phyloP scores from a whole-genome alignment of 805 yeast genomes.

The Pichia deserticola region DNA sequence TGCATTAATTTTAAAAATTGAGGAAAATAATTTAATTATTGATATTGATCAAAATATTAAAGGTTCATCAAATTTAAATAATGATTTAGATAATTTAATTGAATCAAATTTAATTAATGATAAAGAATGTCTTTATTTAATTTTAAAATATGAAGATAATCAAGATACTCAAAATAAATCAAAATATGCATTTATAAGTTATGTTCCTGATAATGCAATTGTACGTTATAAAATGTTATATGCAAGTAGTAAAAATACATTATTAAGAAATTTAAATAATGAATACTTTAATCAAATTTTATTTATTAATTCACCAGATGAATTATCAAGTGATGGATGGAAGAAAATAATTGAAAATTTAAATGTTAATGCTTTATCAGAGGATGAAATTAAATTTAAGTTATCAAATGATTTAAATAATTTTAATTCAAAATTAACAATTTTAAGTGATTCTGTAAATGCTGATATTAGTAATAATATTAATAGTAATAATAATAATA shows the following conservation, averaged over 20 bases:
- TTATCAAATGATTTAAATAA: constrained; percentile 9
- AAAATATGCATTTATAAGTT: constrained; percentile 59
- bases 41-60: neutral
- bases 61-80: neutral
- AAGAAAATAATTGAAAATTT: constrained; percentile 31
- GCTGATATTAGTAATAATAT: neutral
- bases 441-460: too few species aligned
- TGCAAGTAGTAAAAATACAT: constrained; percentile 79
- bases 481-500: neutral
- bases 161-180: too few species aligned
- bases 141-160: constrained; percentile 26
- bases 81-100: constrained; percentile 3
- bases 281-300: constrained; percentile 50
- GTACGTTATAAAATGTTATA: constrained; percentile 87
- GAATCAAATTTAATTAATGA: constrained; percentile 18
- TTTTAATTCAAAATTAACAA: too few species aligned
- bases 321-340: constrained; percentile 45
- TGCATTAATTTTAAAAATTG: neutral
- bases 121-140: constrained; percentile 27
- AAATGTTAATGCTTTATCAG: constrained; percentile 41
- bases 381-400: constrained; percentile 47
- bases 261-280: constrained; percentile 52
- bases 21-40: neutral
- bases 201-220: constrained; percentile 78
- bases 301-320: constrained; percentile 51